Evolutionary conservation across 2,329 filamentous ascomycete species (phyloP).

Genomic region (Exophiala alcalophila): DNA sequence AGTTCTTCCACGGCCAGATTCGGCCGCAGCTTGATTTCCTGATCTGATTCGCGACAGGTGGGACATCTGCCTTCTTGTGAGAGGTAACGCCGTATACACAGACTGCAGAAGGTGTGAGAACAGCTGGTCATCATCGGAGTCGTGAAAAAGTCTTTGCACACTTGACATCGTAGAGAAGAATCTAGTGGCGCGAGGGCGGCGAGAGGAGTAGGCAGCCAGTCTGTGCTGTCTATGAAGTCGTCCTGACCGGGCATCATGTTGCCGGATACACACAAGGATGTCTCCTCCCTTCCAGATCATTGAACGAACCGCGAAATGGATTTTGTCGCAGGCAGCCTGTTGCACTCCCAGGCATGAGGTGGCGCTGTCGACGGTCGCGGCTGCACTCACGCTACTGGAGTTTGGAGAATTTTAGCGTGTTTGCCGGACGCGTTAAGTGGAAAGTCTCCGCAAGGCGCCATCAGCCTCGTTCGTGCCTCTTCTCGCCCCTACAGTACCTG

Average conservation of each 20-base stretch:
- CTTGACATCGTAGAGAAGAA: slow-evolving; percentile 83
- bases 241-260: slow-evolving; percentile 18
- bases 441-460: no score
- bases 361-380: no score
- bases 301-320: no score
- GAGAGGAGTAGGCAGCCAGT: slow-evolving; percentile 50
- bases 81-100: slow-evolving; percentile 86
- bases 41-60: slow-evolving; percentile 72
- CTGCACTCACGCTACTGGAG: no score
- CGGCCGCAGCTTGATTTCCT: slow-evolving; percentile 77
- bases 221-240: slow-evolving; percentile 43
- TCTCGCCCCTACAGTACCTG: no score
- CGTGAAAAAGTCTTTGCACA: slow-evolving; percentile 96
- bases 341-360: no score
- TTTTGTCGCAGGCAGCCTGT: no score
- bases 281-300: no score
- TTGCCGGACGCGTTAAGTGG: neutral
- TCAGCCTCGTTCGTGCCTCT: no score
- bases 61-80: slow-evolving; percentile 84
- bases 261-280: no score
- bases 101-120: slow-evolving; percentile 92
- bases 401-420: neutral
- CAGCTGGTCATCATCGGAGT: slow-evolving; percentile 95
- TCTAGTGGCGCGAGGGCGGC: slow-evolving; percentile 58
- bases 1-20: slow-evolving; percentile 85